phyloP scores from a whole-genome alignment of 2,329 filamentous ascomycete species.

The Sporothrix pseudoabietina region DNA sequence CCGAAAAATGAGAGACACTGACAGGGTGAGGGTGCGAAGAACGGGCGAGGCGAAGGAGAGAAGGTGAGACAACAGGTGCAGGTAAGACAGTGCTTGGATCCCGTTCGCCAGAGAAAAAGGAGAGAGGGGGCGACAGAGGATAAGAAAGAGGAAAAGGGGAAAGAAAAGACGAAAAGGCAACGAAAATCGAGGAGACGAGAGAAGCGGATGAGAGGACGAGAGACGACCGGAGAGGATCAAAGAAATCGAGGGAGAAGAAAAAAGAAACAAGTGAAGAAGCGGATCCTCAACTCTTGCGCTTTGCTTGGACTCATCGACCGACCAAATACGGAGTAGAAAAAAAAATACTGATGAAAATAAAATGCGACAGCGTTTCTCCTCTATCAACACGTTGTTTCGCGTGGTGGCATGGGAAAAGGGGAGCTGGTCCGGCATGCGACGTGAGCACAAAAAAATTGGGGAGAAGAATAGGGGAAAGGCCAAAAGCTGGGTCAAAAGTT shows the following conservation, averaged over 20 bases:
- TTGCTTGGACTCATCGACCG: background rate
- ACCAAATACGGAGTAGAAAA: background rate
- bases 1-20: constrained; percentile 14
- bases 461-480: constrained; percentile 24
- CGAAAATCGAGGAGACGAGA: background rate
- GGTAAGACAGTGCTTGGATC: constrained; percentile 28
- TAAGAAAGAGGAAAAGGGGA: background rate
- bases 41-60: background rate
- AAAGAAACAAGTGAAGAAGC: background rate
- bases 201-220: background rate
- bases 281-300: constrained; percentile 1
- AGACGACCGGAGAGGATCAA: background rate
- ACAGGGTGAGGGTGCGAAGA: constrained; percentile 13
- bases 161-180: background rate
- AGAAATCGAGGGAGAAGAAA: background rate
- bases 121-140: background rate
- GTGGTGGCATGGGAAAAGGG: constrained; percentile 26
- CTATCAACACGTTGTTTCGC: constrained; percentile 26
- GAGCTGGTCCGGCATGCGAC: constrained; percentile 24
- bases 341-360: background rate
- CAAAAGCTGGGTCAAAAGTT: background rate
- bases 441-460: constrained; percentile 23
- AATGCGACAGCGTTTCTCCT: constrained; percentile 21
- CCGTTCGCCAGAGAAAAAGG: constrained; percentile 22
- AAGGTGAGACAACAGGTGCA: constrained; percentile 24